Evolutionary conservation across 306 rosid genomes (phyloP).

Genomic region (Lotus japonicus): DNA sequence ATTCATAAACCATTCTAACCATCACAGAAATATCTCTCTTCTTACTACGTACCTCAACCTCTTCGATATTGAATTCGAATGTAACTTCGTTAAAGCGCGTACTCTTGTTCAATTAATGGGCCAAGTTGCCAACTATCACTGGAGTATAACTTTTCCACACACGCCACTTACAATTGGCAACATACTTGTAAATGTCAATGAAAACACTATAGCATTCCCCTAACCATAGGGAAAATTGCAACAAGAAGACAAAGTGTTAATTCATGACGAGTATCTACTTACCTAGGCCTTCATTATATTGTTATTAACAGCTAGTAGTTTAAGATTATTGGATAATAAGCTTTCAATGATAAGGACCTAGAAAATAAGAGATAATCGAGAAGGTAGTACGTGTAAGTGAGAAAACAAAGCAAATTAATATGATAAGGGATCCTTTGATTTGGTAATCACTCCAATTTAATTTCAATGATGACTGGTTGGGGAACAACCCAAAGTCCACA

Average conservation of each 20-base stretch:
- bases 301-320: not conserved
- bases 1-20: too few relatives aligned
- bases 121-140: too few relatives aligned
- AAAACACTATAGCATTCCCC: too few relatives aligned
- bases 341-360: constrained; percentile 9
- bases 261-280: not conserved
- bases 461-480: constrained; percentile 53
- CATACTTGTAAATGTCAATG: too few relatives aligned
- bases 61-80: too few relatives aligned
- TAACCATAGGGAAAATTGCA: not conserved
- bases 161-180: too few relatives aligned
- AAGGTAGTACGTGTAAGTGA: not conserved
- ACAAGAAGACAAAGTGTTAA: not conserved
- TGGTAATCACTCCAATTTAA: constrained; percentile 9
- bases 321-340: not conserved
- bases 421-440: constrained; percentile 18
- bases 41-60: too few relatives aligned
- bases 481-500: constrained; percentile 73
- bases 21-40: too few relatives aligned
- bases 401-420: not conserved
- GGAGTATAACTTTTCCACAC: too few relatives aligned
- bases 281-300: constrained; percentile 16
- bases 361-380: not conserved
- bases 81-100: too few relatives aligned
- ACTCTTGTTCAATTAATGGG: too few relatives aligned